These are phyloP conservation scores for Nothophoma quercina DNA, from an alignment of 2,329 filamentous ascomycete species.

Conservation along the genomic window DNA sequence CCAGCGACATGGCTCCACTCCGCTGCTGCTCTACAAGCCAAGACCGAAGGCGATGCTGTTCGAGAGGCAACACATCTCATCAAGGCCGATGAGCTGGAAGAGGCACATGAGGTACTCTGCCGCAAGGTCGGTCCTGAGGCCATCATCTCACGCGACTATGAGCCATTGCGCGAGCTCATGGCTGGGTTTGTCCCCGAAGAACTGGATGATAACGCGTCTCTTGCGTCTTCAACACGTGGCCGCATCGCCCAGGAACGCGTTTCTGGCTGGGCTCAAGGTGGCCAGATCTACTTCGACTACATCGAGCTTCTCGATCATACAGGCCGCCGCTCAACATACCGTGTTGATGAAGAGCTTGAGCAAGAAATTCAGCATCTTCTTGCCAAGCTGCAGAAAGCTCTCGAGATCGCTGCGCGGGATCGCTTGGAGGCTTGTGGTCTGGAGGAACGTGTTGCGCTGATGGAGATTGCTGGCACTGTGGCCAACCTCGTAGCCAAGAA, in stretches of 20 bases:
- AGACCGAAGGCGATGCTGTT: conserved; percentile 71
- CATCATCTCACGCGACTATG: conserved; percentile 83
- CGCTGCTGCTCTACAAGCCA: conserved; percentile 83
- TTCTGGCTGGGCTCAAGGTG: conserved; percentile 78
- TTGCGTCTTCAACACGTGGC: conserved; percentile 12
- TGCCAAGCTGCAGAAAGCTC: conserved; percentile 44
- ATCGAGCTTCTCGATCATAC: conserved; percentile 57
- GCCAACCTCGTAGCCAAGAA: conserved; percentile 67
- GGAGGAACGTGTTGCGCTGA: conserved; percentile 72
- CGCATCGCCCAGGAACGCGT: conserved; percentile 56
- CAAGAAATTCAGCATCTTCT: conserved; percentile 41
- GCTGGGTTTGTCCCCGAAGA: conserved; percentile 66
- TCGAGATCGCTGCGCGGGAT: conserved; percentile 51
- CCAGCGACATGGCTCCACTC: conserved; percentile 84
- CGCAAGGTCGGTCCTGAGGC: conserved; percentile 81
- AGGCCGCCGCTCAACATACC: conserved; percentile 37
- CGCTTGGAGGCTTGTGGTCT: conserved; percentile 54
- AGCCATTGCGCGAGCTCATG: conserved; percentile 72
- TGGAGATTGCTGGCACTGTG: conserved; percentile 80
- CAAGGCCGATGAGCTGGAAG: conserved; percentile 75
- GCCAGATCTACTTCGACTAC: conserved; percentile 77
- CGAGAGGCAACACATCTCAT: conserved; percentile 73
- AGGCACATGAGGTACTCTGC: conserved; percentile 85
- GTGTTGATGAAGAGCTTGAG: conserved; percentile 42
- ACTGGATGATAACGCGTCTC: conserved; percentile 52